A percentile compares a stretch with the other conserved stretches of the same genome.
phyloP scores from a whole-genome alignment of 2,329 filamentous ascomycete genomes.

The Taxawa tesnikishii region DNA sequence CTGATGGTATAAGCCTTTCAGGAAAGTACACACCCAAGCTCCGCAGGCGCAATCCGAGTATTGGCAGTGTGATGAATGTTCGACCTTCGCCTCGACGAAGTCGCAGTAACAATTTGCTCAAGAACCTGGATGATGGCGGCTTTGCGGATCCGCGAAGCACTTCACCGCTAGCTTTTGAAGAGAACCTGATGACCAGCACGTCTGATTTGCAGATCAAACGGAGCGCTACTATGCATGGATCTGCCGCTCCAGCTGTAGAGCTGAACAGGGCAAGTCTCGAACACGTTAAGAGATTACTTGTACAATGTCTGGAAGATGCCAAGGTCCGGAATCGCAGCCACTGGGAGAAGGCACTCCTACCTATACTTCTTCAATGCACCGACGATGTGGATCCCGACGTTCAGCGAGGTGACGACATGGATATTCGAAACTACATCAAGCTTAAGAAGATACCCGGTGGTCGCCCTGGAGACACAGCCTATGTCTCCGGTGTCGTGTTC shows the following conservation, averaged over 20 bases:
- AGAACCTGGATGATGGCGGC: slow-evolving; percentile 14
- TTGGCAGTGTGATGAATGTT: slow-evolving; percentile 61
- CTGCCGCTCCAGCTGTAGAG: slow-evolving; percentile 62
- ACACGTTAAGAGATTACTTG: slow-evolving; percentile 75
- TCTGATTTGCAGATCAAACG: slow-evolving; percentile 36
- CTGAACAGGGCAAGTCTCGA: slow-evolving; percentile 77
- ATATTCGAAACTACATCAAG: slow-evolving; percentile 95
- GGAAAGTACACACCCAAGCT: slow-evolving; percentile 51
- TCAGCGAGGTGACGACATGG: slow-evolving; percentile 83
- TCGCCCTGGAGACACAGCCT: slow-evolving; percentile 81
- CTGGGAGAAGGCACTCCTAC: slow-evolving; percentile 85
- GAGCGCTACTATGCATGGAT: slow-evolving; percentile 71
- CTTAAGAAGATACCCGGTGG: slow-evolving; percentile 92
- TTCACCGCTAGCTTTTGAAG: slow-evolving; percentile 2
- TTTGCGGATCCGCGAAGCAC: background rate
- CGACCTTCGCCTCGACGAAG: slow-evolving; percentile 58
- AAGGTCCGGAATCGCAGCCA: slow-evolving; percentile 58
- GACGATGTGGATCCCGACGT: slow-evolving; percentile 93
- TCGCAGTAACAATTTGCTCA: slow-evolving; percentile 42
- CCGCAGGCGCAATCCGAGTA: slow-evolving; percentile 71
- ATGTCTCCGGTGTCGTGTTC: slow-evolving; percentile 93
- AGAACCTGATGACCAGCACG: background rate
- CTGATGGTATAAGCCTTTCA: slow-evolving; percentile 51
- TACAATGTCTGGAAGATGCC: slow-evolving; percentile 69
- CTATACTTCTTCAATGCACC: slow-evolving; percentile 79